Evolutionary conservation across 306 rosid species (phyloP).

Genomic region (Myrica gale): DNA sequence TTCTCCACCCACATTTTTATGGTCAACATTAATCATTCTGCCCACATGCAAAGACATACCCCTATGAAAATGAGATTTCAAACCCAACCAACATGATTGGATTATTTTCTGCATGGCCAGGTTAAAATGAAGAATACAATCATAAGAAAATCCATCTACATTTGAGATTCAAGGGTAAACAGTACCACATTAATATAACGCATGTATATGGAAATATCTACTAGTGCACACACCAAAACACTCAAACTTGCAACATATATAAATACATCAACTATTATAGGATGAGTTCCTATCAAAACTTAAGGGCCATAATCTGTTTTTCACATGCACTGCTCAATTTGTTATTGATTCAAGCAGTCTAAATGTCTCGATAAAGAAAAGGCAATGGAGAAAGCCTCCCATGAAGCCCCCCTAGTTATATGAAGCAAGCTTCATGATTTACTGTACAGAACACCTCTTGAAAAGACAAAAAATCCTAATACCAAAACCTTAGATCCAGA

Average conservation of each 20-base stretch:
- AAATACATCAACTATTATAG: not conserved
- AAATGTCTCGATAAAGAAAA: no score
- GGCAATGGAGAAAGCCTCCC: not conserved
- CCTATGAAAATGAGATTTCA: not conserved
- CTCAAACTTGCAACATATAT: not conserved
- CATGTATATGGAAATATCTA: no score
- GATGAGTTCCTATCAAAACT: not conserved
- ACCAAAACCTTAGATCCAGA: constrained; percentile 24
- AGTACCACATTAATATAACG: no score
- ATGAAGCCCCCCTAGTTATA: not conserved
- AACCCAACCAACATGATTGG: not conserved
- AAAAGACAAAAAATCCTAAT: not conserved
- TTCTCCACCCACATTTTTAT: not conserved
- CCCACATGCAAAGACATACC: not conserved
- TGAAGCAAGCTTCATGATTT: not conserved
- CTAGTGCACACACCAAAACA: no score
- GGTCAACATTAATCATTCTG: not conserved
- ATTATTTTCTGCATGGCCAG: not conserved
- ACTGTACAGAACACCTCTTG: not conserved
- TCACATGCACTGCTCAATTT: not conserved
- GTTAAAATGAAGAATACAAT: not conserved
- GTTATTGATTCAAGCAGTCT: not conserved
- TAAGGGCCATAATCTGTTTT: not conserved
- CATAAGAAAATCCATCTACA: not conserved
- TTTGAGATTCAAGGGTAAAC: not conserved